Conservation (phyloP, 1,284 basidiomycete genomes). For the Xerocomus minutiporus region DNA sequence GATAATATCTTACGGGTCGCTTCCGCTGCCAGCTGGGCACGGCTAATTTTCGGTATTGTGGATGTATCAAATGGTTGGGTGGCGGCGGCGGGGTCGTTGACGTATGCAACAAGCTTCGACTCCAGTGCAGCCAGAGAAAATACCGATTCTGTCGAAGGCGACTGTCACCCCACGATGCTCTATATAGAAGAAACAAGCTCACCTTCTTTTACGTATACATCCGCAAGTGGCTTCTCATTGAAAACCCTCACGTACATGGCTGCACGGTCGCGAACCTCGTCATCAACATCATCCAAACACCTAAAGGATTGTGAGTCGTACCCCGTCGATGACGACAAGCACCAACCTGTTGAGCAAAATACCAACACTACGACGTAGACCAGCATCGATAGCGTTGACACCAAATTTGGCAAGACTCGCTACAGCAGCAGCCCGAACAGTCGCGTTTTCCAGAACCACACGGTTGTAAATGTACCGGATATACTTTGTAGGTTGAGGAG, state of each 20-base stretch:
- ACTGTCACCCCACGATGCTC: not conserved
- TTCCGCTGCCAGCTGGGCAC: conserved; percentile 84
- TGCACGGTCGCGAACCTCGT: conserved; percentile 97
- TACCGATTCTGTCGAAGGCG: conserved; percentile 66
- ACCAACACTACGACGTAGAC: conserved; percentile 80
- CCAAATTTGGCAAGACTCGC: conserved; percentile 96
- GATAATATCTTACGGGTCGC: conserved; percentile 59
- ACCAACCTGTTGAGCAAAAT: conserved; percentile 78
- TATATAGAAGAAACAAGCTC: conserved; percentile 4
- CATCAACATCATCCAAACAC: conserved; percentile 97
- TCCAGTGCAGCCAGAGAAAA: conserved; percentile 87
- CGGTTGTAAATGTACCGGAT: conserved; percentile 99
- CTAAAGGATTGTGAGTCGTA: conserved; percentile 32
- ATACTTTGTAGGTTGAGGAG: conserved; percentile 94
- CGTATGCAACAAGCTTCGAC: conserved; percentile 82
- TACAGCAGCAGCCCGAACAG: conserved; percentile 95
- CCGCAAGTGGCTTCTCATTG: conserved; percentile 75
- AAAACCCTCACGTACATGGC: conserved; percentile 90
- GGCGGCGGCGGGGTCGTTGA: conserved; percentile 72
- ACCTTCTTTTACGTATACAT: conserved; percentile 91
- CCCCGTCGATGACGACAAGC: conserved; percentile 2
- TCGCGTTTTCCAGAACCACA: conserved; percentile 97
- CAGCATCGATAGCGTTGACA: conserved; percentile 75
- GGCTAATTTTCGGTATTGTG: conserved; percentile 85
- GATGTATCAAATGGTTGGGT: conserved; percentile 75